Base-by-base conservation (phyloP, 345 rosid genomes). In the Conringia planisiliqua region DNA sequence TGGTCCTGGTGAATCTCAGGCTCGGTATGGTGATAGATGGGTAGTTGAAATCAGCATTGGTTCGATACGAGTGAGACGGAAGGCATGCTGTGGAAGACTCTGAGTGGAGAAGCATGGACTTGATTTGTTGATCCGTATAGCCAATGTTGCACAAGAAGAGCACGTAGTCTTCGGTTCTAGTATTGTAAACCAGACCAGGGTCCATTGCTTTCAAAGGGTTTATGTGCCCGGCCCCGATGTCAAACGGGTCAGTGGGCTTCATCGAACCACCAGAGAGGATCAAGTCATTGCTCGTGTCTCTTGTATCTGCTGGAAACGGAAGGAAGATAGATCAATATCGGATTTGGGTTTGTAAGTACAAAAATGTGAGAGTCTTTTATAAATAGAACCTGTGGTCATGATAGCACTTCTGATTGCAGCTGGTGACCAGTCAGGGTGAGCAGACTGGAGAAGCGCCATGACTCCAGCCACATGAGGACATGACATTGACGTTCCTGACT, bases 391-490 rank as follows among this genome's bases (percentile, higher is more conserved):
- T 17, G 92, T 87, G 47, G 97, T 91, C 84, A 91, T 87, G 40
- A 87, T 72, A 44, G 97, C 93, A 4, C 92, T 89, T 80, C 84
- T 81, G 70, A 89, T 83, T 74, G 88, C 88, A 1, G 91, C 83
- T 1, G 95, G 93, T 38, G 93, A 89, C 95, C 95, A 87, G 22
- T 73, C 44, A 24, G 88, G 90, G 67, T 89, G 88, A 16, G 74
- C 83, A 4, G 97, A 86, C 78, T 81, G 84, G 76, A 91, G 60
- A 14, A 89, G 88, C 1, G 93, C 93, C 7, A 75, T 87, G 0
- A 83, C 78, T 36, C 91, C 93, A 7, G 93, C 72, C 2, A 89
- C 92, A 36, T 89, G 93, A 62, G 97, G 95, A 70, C 93, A 83
- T 2, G 97, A 80, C 95, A 89, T 87, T 7, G 93, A 89, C 18